Percentiles rank a stretch among this genome's conserved stretches.
These are phyloP conservation scores for Arabidopsis suecica DNA, from an alignment of 345 rosid genomes.

Conservation along the genomic window DNA sequence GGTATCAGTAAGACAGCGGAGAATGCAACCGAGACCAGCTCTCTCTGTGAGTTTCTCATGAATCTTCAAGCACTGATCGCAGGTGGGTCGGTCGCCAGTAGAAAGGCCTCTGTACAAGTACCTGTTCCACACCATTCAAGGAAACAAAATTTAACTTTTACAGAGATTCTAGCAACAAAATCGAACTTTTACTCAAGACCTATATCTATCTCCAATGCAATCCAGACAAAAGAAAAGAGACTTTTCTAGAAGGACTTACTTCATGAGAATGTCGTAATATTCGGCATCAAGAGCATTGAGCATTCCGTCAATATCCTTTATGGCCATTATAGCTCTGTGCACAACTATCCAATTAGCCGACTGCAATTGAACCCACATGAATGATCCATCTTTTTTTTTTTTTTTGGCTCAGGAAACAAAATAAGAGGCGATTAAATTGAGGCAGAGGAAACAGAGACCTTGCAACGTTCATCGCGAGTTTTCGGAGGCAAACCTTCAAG, in stretches of 20 bases:
- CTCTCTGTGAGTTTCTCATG: slow-evolving; percentile 86
- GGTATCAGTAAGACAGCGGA: slow-evolving; percentile 83
- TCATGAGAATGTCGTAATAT: slow-evolving; percentile 94
- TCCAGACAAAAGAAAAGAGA: background rate
- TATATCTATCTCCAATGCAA: background rate
- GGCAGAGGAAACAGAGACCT: slow-evolving; percentile 52
- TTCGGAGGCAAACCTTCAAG: slow-evolving; percentile 92
- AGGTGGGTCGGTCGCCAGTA: slow-evolving; percentile 90
- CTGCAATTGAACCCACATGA: slow-evolving; percentile 48
- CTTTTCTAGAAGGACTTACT: slow-evolving; percentile 50
- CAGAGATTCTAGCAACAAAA: background rate
- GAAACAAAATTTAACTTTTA: background rate
- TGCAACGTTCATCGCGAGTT: slow-evolving; percentile 88
- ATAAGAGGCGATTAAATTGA: background rate
- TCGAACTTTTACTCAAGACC: background rate
- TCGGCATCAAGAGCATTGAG: slow-evolving; percentile 82
- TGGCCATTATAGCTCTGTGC: slow-evolving; percentile 90
- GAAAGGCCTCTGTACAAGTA: slow-evolving; percentile 89
- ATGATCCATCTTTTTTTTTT: background rate
- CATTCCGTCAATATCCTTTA: slow-evolving; percentile 86
- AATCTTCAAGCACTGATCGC: slow-evolving; percentile 86
- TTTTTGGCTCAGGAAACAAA: background rate
- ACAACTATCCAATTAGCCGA: slow-evolving; percentile 92
- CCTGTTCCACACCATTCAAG: slow-evolving; percentile 48
- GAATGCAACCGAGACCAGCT: slow-evolving; percentile 93